Evolutionary conservation across 257 asterid species (phyloP).

Genomic region (Salvia hispanica): DNA sequence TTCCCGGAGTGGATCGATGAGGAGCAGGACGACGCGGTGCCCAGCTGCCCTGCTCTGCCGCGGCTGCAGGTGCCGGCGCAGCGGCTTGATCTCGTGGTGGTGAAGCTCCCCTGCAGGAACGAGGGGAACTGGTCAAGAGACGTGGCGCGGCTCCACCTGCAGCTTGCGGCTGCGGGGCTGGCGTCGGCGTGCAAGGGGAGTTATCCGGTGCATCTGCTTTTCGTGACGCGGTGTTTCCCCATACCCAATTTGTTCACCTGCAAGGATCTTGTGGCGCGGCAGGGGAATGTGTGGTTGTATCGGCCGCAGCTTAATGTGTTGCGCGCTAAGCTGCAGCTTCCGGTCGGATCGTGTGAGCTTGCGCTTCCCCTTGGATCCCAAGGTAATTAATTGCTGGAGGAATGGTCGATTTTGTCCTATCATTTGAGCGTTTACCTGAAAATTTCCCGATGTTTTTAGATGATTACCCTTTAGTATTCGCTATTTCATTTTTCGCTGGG

Average conservation of each 20-base stretch:
- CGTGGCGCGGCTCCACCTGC: slow-evolving; percentile 71
- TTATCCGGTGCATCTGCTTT: slow-evolving; percentile 50
- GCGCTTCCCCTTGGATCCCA: slow-evolving; percentile 45
- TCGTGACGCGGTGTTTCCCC: slow-evolving; percentile 62
- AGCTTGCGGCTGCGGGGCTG: slow-evolving; percentile 60
- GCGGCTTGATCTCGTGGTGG: slow-evolving; percentile 61
- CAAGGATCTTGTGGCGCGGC: slow-evolving; percentile 54
- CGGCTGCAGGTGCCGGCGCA: slow-evolving; percentile 41
- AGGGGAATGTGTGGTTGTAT: slow-evolving; percentile 58
- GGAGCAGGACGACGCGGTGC: slow-evolving; percentile 65
- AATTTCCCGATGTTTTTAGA: too few relatives aligned
- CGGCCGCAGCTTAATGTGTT: slow-evolving; percentile 48
- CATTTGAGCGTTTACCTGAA: too few relatives aligned
- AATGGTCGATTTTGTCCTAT: too few relatives aligned
- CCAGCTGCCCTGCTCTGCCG: slow-evolving; percentile 71
- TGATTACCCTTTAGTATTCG: too few relatives aligned
- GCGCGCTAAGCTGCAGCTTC: slow-evolving; percentile 63
- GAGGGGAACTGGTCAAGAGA: slow-evolving; percentile 73
- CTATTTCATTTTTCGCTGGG: too few relatives aligned
- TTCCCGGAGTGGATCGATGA: slow-evolving; percentile 96
- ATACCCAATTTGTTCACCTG: slow-evolving; percentile 63
- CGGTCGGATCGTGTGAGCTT: slow-evolving; percentile 83
- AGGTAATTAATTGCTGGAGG: too few relatives aligned
- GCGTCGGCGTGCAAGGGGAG: slow-evolving; percentile 64
- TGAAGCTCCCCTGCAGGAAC: slow-evolving; percentile 69